phyloP scores from a whole-genome alignment of 768 basidiomycete genomes.

The Boletus fagicola region DNA sequence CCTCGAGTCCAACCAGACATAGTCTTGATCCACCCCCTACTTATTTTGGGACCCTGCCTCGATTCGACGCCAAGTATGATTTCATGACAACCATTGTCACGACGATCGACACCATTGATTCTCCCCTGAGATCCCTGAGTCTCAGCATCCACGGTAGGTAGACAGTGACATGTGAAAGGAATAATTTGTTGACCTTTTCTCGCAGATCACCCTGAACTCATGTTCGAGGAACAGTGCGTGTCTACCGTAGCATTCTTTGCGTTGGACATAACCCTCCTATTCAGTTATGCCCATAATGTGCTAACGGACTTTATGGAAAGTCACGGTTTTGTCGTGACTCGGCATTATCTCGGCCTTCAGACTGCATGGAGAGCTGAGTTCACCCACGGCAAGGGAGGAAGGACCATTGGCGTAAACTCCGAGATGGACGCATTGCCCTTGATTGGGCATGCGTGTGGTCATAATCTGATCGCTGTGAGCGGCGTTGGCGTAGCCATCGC shows the following conservation, averaged over 20 bases:
- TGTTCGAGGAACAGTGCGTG: constrained; percentile 62
- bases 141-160: constrained; percentile 67
- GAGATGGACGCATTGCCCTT: constrained; percentile 68
- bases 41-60: constrained; percentile 33
- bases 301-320: constrained; percentile 64
- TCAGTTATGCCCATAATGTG: constrained; percentile 69
- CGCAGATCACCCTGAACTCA: constrained; percentile 65
- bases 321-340: constrained; percentile 70
- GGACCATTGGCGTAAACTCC: constrained; percentile 73
- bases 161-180: neutral
- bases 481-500: constrained; percentile 75
- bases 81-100: constrained; percentile 54
- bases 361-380: constrained; percentile 82
- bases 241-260: neutral
- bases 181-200: constrained; percentile 8
- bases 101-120: constrained; percentile 49
- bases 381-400: constrained; percentile 54
- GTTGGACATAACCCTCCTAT: constrained; percentile 7
- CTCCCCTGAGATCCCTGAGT: constrained; percentile 61
- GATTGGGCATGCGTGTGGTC: constrained; percentile 69
- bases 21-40: constrained; percentile 40
- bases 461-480: constrained; percentile 79
- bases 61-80: constrained; percentile 28
- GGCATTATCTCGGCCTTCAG: constrained; percentile 63
- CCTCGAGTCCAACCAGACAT: constrained; percentile 23